Percentiles rank a stretch among this genome's conserved stretches.
These are phyloP conservation scores for Globisporangium canariense DNA, from an alignment of 352 stramenopile species.

Conservation along the genomic window DNA sequence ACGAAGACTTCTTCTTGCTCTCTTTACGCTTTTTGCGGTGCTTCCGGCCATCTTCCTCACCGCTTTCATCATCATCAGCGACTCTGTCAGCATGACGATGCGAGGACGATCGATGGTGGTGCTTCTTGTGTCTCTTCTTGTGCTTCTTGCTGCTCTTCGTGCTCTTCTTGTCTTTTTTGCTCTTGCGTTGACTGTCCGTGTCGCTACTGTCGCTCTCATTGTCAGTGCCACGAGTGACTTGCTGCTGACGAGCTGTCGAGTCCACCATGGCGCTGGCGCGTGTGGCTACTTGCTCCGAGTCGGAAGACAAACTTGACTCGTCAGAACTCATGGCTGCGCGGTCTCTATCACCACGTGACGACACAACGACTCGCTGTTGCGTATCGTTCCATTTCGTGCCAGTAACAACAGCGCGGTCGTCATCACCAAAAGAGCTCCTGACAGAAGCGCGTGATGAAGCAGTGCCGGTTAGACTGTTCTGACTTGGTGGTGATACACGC, in stretches of 20 bases:
- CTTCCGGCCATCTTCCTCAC: constrained; percentile 25
- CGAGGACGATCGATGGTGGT: constrained; percentile 29
- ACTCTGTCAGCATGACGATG: constrained; percentile 18
- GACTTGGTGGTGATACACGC: background rate
- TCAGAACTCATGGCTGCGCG: constrained; percentile 7
- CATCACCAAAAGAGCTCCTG: background rate
- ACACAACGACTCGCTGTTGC: background rate
- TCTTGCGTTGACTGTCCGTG: constrained; percentile 1
- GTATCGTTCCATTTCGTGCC: constrained; percentile 6
- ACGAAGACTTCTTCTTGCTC: constrained; percentile 30
- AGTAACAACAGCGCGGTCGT: background rate
- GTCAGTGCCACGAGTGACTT: background rate
- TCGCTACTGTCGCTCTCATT: background rate
- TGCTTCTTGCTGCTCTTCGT: constrained; percentile 16
- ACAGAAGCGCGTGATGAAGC: background rate
- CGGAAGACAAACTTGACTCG: constrained; percentile 11
- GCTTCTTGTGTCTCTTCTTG: constrained; percentile 14
- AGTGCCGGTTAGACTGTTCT: constrained; percentile 9
- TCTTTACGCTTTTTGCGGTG: constrained; percentile 28
- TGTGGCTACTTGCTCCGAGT: background rate
- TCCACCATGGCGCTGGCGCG: background rate
- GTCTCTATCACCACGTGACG: constrained; percentile 6
- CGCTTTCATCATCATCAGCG: constrained; percentile 15
- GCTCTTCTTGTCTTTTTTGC: constrained; percentile 22
- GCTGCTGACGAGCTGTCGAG: background rate